Conservation (phyloP, 1,139 yeast species). For the Ogataea hybrid region DNA sequence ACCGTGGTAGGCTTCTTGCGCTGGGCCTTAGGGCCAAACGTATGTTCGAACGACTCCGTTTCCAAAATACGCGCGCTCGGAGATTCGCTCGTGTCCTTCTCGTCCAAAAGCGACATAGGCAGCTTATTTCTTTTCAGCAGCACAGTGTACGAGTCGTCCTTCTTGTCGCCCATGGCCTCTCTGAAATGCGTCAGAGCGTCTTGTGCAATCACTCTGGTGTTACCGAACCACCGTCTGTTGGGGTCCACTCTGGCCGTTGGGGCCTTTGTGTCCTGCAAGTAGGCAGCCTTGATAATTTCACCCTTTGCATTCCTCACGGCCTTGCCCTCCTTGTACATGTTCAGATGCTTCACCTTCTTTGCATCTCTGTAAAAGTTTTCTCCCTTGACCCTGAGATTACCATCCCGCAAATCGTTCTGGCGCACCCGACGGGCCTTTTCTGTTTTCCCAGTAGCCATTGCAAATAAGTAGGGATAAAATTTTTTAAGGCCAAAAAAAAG, state of each 20-base stretch:
- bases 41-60: constrained; percentile 75
- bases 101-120: constrained; percentile 94
- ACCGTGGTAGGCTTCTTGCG: constrained; percentile 81
- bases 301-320: constrained; percentile 87
- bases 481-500: constrained; percentile 10
- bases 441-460: constrained; percentile 91
- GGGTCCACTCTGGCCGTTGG: constrained; percentile 96
- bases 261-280: constrained; percentile 80
- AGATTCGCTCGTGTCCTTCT: constrained; percentile 67
- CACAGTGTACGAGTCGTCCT: constrained; percentile 85
- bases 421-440: constrained; percentile 84
- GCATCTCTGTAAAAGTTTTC: constrained; percentile 97
- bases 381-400: constrained; percentile 91
- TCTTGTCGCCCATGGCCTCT: constrained; percentile 88
- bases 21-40: constrained; percentile 96
- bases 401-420: constrained; percentile 80
- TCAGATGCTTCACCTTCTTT: constrained; percentile 82
- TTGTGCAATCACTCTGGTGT: constrained; percentile 95
- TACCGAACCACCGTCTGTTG: constrained; percentile 96
- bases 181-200: constrained; percentile 94
- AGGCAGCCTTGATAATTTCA: constrained; percentile 83
- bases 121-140: constrained; percentile 84
- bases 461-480: constrained; percentile 7
- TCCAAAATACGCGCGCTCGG: constrained; percentile 82
- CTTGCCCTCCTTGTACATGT: constrained; percentile 90